Percentiles rank a stretch among this genome's conserved stretches.
phyloP scores from a whole-genome alignment of 768 basidiomycete species.

The Mycena indigotica region DNA sequence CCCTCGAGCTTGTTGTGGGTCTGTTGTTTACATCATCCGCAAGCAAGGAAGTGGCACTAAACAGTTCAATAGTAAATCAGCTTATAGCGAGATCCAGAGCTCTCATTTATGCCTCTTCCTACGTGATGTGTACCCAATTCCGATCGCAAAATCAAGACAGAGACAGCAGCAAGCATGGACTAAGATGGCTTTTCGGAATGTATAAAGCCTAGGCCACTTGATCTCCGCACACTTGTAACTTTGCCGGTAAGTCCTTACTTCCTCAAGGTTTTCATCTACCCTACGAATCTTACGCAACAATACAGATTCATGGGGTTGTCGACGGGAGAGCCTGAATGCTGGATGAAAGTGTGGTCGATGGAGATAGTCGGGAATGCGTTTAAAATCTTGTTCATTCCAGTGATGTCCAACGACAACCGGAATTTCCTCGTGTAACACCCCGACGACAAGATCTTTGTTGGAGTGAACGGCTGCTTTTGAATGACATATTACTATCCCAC shows the following conservation, averaged over 20 bases:
- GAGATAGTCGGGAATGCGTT: neutral
- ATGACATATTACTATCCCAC: neutral
- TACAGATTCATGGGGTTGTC: neutral
- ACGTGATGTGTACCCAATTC: slow-evolving; percentile 4
- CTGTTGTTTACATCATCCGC: slow-evolving; percentile 11
- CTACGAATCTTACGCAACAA: neutral
- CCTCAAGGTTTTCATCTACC: neutral
- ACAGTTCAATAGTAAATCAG: no score
- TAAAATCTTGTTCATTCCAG: neutral
- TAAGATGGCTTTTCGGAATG: no score
- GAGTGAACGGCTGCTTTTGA: neutral
- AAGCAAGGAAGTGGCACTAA: neutral
- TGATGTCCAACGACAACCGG: neutral
- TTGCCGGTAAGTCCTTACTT: neutral
- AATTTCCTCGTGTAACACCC: neutral
- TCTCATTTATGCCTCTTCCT: no score
- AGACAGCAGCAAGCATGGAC: neutral
- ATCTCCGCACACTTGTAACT: neutral
- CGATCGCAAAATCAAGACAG: slow-evolving; percentile 4
- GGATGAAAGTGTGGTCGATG: neutral
- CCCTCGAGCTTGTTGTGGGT: neutral
- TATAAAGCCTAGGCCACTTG: neutral
- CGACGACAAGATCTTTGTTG: neutral
- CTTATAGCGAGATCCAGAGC: no score
- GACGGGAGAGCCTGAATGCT: neutral